Evolutionary conservation across 495 filamentous ascomycete genomes (phyloP), one percentile per base, ranked within the genome.

Genomic region (Neurospora sp.): DNA sequence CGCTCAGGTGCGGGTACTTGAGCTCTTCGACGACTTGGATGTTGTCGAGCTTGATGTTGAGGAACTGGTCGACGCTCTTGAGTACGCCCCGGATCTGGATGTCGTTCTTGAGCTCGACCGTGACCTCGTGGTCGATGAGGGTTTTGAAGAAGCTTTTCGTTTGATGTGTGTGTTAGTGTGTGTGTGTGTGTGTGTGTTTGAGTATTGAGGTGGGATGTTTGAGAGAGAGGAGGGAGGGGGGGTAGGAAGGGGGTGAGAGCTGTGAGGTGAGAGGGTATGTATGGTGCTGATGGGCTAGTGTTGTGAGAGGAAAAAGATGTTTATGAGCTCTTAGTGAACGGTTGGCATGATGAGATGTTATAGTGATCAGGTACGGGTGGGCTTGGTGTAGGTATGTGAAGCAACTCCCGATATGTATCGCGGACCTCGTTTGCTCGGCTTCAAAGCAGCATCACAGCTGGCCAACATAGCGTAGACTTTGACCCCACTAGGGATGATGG

Each of bases 61-160:
- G 90, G 83, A 94, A 99, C 82, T 98, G 96, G 82, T 99, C 96
- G 76, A 99, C 96, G 76, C 91, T 95, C 86, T 98, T 98, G 75
- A 99, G 88, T 27, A 90, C 95, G 74, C 96, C 96, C 74, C 92
- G 91, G 81, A 99, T 97, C 78, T 93, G 92, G 76, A 99, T 95
- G 84, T 99, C 96, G 83, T 99, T 99, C 85, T 99, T 99, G 83
- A 99, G 93, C 85, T 98, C 96, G 82, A 99, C 93, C 46, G 94
- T 98, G 72, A 90, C 89, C 85, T 95, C 91, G 81, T 97, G 93
- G 87, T 98, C 96, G 80, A 97, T 96, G 77, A 98, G 93, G 72
- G 96, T 98, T 84, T 98, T 98, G 91, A 99, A 99, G 89, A 98
- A 99, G 85, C 96, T 98, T 77, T 31, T 7, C 0, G 31, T 2